phyloP scores from a whole-genome alignment of 2,329 filamentous ascomycete species.

The Penicillium sp. region DNA sequence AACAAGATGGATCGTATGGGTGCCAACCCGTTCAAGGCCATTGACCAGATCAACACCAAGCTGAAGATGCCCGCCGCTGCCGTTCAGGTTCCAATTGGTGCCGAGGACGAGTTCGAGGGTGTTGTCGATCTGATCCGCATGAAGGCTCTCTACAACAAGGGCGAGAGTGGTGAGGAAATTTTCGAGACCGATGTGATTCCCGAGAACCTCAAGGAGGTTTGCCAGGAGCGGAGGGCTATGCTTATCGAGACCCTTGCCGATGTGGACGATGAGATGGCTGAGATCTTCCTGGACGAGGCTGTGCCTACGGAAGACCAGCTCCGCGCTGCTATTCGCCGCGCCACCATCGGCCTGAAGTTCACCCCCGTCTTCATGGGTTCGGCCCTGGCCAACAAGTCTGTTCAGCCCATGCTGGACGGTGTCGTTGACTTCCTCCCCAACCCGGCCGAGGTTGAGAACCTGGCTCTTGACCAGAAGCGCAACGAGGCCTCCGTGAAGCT shows the following conservation, averaged over 20 bases:
- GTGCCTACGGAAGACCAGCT: constrained; percentile 82
- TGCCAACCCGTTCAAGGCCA: constrained; percentile 94
- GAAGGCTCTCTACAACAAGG: constrained; percentile 93
- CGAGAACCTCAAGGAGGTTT: constrained; percentile 75
- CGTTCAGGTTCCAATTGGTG: constrained; percentile 91
- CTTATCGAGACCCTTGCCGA: constrained; percentile 95
- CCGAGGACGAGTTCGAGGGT: constrained; percentile 88
- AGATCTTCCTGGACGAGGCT: constrained; percentile 88
- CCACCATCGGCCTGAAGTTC: constrained; percentile 89
- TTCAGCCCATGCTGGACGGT: constrained; percentile 96
- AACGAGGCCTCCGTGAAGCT: constrained; percentile 82
- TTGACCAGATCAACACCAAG: constrained; percentile 97
- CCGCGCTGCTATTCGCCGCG: constrained; percentile 86
- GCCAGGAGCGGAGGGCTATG: constrained; percentile 79
- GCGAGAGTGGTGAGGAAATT: constrained; percentile 77
- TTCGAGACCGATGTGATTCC: constrained; percentile 81
- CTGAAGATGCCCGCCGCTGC: constrained; percentile 91
- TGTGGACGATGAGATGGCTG: constrained; percentile 96
- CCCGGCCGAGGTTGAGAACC: constrained; percentile 85
- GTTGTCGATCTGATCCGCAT: constrained; percentile 92
- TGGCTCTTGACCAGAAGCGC: constrained; percentile 82
- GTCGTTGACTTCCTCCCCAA: constrained; percentile 97
- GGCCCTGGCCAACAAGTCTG: constrained; percentile 89
- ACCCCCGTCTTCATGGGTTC: constrained; percentile 96
- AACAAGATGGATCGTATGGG: constrained; percentile 99